phyloP scores from a whole-genome alignment of 768 basidiomycete genomes.

The Tricholoma sp. region DNA sequence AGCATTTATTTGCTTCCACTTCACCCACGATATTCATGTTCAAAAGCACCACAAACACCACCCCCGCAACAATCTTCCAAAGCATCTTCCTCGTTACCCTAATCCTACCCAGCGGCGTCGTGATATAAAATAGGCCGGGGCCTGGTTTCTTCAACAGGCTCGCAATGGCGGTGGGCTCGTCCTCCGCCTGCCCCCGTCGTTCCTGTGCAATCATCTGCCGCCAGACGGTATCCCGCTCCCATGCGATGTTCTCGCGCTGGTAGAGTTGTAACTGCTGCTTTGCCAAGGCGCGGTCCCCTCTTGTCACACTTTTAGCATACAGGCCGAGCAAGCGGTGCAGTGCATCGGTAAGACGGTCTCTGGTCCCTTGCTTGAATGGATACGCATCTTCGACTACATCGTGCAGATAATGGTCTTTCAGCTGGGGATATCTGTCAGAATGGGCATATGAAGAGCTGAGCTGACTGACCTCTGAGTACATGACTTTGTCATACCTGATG shows the following conservation, averaged over 20 bases:
- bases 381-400: constrained; percentile 57
- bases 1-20: constrained; percentile 78
- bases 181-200: constrained; percentile 53
- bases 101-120: constrained; percentile 64
- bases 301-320: constrained; percentile 83
- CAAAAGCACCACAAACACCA: constrained; percentile 56
- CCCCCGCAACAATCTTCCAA: constrained; percentile 51
- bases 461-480: constrained; percentile 51
- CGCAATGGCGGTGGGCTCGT: constrained; percentile 27
- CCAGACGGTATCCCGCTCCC: constrained; percentile 98
- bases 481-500: constrained; percentile 89
- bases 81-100: constrained; percentile 60
- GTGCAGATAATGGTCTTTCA: constrained; percentile 76
- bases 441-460: neutral
- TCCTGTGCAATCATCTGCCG: constrained; percentile 88
- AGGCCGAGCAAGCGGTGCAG: constrained; percentile 59
- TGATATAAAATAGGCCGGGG: constrained; percentile 45
- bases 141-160: constrained; percentile 42
- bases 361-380: constrained; percentile 66
- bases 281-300: constrained; percentile 63
- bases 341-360: constrained; percentile 54
- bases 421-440: constrained; percentile 27
- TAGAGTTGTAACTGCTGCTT: constrained; percentile 80
- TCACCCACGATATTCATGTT: constrained; percentile 55
- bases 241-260: constrained; percentile 90